Base-by-base conservation (phyloP, 345 rosid species). In the Hibiscus mutabilis region DNA sequence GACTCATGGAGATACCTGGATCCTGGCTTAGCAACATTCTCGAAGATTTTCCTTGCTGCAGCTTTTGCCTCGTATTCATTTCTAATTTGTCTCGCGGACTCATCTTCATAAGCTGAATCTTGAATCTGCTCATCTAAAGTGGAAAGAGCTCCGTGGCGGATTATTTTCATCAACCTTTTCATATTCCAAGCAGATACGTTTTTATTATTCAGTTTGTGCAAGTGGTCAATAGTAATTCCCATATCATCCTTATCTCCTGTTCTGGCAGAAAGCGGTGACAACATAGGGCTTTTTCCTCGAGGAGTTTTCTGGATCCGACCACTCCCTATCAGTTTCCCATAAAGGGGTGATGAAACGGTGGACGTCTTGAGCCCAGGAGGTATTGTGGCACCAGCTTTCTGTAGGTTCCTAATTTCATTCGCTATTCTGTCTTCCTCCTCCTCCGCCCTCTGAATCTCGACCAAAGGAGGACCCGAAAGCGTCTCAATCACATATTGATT, bases 141-240 rank as follows among this genome's bases (percentile, higher is more conserved):
- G 52, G 98, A 80, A 73, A 91, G 84, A 2, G 86, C 74, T 15
- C 94, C 94, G 46, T 88, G 82, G 68, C 88, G 78, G 25, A 93
- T 85, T 1, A 86, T 86, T 33, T 89, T 89, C 78, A 87, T 88
- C 77, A 93, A 64, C 76, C 88, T 81, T 79, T 93, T 93, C 98
- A 93, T 93, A 67, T 87, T 93, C 97, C 98, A 91, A 19, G 98
- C 98, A 0, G 96, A 93, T 3, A 93, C 86, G 66, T 93, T 93
- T 81, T 81, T 89, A 35, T 80, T 79, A 35, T 88, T 91, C 78
- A 91, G 78, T 72, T 85, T 86, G 63, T 93, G 92, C 77, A 93
- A 79, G 78, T 84, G 86, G 57, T 86, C 87, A 46, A 93, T 88
- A 4, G 87, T 82, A 60, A 93, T 88, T 59, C 86, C 88, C 29